These are phyloP conservation scores for Lachnellula subtilissima DNA, from an alignment of 2,329 filamentous ascomycete species.

Conservation along the genomic window DNA sequence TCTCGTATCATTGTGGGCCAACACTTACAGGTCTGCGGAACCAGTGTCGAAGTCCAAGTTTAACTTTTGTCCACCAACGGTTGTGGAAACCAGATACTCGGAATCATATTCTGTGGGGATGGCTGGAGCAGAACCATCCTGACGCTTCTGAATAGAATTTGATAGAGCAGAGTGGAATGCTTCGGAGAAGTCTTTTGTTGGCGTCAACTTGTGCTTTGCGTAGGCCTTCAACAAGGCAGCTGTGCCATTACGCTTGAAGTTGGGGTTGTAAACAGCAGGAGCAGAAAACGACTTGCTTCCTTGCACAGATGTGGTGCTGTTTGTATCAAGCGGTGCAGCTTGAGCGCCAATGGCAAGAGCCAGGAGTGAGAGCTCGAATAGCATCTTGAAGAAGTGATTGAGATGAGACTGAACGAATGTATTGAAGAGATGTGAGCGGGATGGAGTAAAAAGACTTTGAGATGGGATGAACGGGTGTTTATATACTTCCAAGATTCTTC, in stretches of 20 bases:
- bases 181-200: constrained; percentile 22
- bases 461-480: constrained; percentile 9
- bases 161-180: constrained; percentile 16
- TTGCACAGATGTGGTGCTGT: neutral
- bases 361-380: constrained; percentile 24
- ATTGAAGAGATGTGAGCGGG: constrained; percentile 5
- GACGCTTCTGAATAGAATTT: constrained; percentile 23
- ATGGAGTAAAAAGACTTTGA: constrained; percentile 5
- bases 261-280: constrained; percentile 25
- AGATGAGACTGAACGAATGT: neutral
- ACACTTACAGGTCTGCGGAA: constrained; percentile 29
- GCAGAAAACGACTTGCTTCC: constrained; percentile 18
- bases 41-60: constrained; percentile 32
- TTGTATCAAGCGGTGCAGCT: neutral
- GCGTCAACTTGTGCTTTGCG: constrained; percentile 27
- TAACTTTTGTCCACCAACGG: constrained; percentile 27
- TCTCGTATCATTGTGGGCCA: neutral
- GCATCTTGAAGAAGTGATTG: constrained; percentile 20
- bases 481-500: constrained; percentile 16
- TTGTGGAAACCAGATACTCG: constrained; percentile 26
- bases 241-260: constrained; percentile 29
- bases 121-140: constrained; percentile 25
- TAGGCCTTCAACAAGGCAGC: constrained; percentile 30
- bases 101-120: constrained; percentile 18
- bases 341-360: constrained; percentile 21